Base-by-base conservation (phyloP, 331 rosid species). In the Cydonia oblonga region DNA sequence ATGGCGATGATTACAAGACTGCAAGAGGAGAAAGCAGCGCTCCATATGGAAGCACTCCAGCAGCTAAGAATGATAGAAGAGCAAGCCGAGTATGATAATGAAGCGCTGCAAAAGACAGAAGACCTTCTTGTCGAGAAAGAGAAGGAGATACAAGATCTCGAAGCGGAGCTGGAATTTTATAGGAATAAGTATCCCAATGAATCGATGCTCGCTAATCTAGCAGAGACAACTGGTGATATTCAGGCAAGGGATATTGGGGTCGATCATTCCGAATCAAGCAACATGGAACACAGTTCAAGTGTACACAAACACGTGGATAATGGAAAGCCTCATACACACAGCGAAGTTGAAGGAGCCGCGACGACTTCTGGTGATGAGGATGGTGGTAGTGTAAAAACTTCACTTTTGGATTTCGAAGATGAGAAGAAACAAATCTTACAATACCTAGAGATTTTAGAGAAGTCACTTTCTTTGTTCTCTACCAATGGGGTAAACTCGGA, bases 11-110 rank as follows among this genome's bases (percentile, higher is more conserved):
- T 91, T 60, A 95, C 96, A 2, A 91, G 90, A 76, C 83, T 95
- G 80, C 97, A 95, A 77, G 99, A 95, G 79, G 99, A 91, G 84
- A 95, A 95, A 83, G 97, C 99, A 3, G 61, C 88, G 2, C 81
- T 95, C 74, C 96, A 84, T 69, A 95, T 95, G 99, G 99, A 95
- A 82, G 97, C 99, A 16, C 86, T 90, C 71, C 99, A 95, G 82
- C 87, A 78, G 71, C 76, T 95, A 66, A 80, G 99, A 75, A 81
- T 95, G 90, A 78, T 87, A 93, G 99, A 95, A 76, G 96, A 91
- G 86, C 84, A 91, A 74, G 88, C 87, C 16, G 96, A 91, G 80
- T 91, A 95, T 73, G 99, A 95, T 70, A 84, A 83, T 12, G 96
- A 87, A 72, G 90, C 90, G 22, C 81, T 95, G 71, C 90, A 87